These are phyloP conservation scores for Arctium lappa DNA, from an alignment of 129 eudicot genomes.

Conservation along the genomic window DNA sequence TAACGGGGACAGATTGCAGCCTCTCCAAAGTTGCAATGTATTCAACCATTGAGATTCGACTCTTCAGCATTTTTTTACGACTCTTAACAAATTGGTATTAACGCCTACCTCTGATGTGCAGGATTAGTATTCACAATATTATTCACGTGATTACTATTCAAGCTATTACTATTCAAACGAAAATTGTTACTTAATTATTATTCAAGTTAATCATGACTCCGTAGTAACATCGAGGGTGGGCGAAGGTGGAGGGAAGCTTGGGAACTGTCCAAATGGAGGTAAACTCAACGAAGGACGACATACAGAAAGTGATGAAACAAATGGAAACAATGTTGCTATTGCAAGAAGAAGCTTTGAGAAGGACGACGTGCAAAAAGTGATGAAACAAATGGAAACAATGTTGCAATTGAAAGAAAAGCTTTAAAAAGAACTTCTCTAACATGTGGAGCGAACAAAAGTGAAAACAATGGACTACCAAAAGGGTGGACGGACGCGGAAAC, in stretches of 20 bases:
- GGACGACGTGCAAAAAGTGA: background rate
- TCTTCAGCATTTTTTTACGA: background rate
- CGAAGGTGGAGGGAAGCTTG: too few relatives aligned
- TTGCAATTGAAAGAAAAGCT: background rate
- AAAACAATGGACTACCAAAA: background rate
- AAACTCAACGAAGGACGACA: background rate
- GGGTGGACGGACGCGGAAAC: background rate
- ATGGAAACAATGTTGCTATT: background rate
- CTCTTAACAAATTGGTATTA: background rate
- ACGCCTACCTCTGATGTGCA: background rate
- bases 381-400: background rate
- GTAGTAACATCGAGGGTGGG: background rate
- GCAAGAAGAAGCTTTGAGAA: background rate
- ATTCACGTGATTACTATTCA: background rate
- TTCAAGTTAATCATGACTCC: background rate
- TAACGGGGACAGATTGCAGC: background rate
- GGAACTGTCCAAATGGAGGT: background rate
- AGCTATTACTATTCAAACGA: background rate
- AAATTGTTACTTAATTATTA: too few relatives aligned
- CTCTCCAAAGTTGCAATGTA: background rate
- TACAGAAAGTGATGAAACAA: background rate
- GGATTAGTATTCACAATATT: background rate
- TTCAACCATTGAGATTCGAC: background rate
- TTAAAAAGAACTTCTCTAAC: too few relatives aligned
- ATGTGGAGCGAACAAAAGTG: background rate